A percentile compares a stretch with the other conserved stretches of the same genome.
These are phyloP conservation scores for Aegle marmelos DNA, from an alignment of 345 rosid species.

Conservation along the genomic window DNA sequence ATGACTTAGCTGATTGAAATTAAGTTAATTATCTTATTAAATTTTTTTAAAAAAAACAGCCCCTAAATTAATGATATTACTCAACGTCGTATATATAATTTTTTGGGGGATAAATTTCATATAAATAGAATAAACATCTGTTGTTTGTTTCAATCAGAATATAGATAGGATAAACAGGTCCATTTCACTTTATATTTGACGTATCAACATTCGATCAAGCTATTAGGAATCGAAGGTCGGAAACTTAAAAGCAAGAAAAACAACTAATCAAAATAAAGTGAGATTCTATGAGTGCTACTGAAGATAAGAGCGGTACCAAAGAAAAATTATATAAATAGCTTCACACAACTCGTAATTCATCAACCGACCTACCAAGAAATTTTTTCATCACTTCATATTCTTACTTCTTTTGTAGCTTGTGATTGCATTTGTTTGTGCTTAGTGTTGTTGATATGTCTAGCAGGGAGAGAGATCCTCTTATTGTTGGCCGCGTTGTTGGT, in stretches of 20 bases:
- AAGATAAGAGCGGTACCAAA: background rate
- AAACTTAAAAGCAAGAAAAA: background rate
- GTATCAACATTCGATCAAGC: background rate
- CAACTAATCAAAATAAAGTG: background rate
- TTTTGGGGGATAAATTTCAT: too few relatives aligned
- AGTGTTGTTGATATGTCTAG: constrained; percentile 35
- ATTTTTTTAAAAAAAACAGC: too few relatives aligned
- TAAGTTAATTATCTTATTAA: too few relatives aligned
- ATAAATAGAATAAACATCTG: too few relatives aligned
- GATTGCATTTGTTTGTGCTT: background rate
- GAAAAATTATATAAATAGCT: constrained; percentile 3
- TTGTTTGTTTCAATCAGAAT: background rate
- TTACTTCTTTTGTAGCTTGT: background rate
- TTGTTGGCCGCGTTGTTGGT: constrained; percentile 64
- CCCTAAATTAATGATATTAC: background rate
- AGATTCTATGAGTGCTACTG: constrained; percentile 12
- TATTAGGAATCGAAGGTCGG: background rate
- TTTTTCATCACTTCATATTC: constrained; percentile 1
- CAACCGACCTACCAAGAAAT: background rate
- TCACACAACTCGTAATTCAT: background rate
- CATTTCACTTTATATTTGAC: constrained; percentile 13
- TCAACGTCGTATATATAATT: background rate
- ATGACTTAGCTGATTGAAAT: too few relatives aligned
- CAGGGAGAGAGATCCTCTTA: constrained; percentile 50
- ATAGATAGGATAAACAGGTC: background rate